Evolutionary conservation across 495 filamentous ascomycete genomes (phyloP).

Genomic region (Podospora pseudoanserina): DNA sequence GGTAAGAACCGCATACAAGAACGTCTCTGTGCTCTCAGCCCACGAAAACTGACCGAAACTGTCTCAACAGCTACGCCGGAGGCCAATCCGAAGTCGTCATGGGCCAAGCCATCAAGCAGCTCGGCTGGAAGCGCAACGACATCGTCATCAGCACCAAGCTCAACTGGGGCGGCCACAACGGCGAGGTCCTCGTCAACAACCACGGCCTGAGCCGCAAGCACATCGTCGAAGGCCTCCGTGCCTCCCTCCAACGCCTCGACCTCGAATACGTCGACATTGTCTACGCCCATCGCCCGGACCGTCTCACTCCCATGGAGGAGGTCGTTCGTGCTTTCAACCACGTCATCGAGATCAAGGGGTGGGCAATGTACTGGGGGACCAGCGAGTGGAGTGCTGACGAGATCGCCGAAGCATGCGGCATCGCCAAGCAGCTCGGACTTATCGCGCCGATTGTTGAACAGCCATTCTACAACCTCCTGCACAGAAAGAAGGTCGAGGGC

Average conservation of each 20-base stretch:
- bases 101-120: slow-evolving; percentile 56
- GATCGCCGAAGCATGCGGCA: slow-evolving; percentile 52
- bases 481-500: slow-evolving; percentile 55
- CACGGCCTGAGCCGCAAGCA: slow-evolving; percentile 68
- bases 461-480: slow-evolving; percentile 56
- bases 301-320: slow-evolving; percentile 73
- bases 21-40: neutral
- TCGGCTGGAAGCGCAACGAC: slow-evolving; percentile 63
- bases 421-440: slow-evolving; percentile 55
- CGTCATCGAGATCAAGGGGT: slow-evolving; percentile 58
- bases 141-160: slow-evolving; percentile 69
- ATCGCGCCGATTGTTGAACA: slow-evolving; percentile 57
- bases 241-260: slow-evolving; percentile 59
- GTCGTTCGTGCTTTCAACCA: slow-evolving; percentile 72
- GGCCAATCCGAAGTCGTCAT: slow-evolving; percentile 57
- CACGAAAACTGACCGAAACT: neutral
- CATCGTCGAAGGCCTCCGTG: slow-evolving; percentile 61
- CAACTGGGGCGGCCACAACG: slow-evolving; percentile 61
- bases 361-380: slow-evolving; percentile 70
- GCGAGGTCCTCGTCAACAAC: slow-evolving; percentile 49
- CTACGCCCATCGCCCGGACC: slow-evolving; percentile 72
- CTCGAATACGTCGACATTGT: slow-evolving; percentile 69
- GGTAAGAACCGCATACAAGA: slow-evolving; percentile 26
- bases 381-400: slow-evolving; percentile 54
- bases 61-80: slow-evolving; percentile 32